Percentiles rank a stretch among this genome's conserved stretches.
Conservation (phyloP, 2,329 filamentous ascomycete species). For the Thielaviopsis euricoi region DNA sequence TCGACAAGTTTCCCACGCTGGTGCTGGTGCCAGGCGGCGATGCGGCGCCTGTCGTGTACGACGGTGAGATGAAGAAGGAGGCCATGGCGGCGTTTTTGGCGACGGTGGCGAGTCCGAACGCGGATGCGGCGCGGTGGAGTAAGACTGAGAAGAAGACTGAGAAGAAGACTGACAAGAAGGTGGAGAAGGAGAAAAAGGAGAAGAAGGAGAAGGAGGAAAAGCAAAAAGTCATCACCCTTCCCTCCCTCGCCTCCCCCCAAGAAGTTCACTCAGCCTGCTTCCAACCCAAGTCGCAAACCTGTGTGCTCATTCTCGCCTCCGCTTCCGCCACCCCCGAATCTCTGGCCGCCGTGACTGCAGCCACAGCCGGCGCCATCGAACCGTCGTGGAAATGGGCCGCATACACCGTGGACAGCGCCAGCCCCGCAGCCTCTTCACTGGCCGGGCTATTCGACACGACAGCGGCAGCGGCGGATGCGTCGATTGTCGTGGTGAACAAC, state of each 20-base stretch:
- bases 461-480: constrained; percentile 26
- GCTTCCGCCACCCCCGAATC: neutral
- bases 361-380: neutral
- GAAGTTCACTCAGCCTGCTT: neutral
- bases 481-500: constrained; percentile 69
- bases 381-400: neutral
- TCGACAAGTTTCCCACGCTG: constrained; percentile 64
- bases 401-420: neutral
- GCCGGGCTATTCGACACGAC: neutral
- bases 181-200: constrained; percentile 23
- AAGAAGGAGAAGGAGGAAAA: constrained; percentile 25
- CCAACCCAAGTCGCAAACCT: neutral
- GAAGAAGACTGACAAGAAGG: constrained; percentile 24
- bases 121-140: constrained; percentile 35
- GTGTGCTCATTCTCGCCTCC: neutral
- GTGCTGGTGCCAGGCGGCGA: constrained; percentile 60
- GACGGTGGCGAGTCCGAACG: constrained; percentile 63
- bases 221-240: constrained; percentile 32
- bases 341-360: neutral
- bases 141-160: constrained; percentile 27
- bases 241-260: constrained; percentile 37
- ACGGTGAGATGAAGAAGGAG: constrained; percentile 74
- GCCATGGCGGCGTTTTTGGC: constrained; percentile 69
- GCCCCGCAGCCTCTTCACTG: neutral
- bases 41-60: constrained; percentile 53